phyloP scores from a whole-genome alignment of 2,329 filamentous ascomycete genomes.

The Xylariaceae sp. region DNA sequence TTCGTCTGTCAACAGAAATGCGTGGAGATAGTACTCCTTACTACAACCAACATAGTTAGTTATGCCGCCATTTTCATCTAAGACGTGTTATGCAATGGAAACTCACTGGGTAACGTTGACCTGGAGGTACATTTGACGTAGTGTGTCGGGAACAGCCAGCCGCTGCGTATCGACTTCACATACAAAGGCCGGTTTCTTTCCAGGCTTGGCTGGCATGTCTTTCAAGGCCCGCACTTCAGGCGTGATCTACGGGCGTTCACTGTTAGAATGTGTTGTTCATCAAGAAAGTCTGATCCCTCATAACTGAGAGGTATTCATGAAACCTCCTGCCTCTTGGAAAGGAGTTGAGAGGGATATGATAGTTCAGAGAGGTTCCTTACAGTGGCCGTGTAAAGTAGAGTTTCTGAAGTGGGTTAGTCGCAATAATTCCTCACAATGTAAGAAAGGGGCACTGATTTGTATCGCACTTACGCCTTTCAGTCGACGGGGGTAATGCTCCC shows the following conservation, averaged over 20 bases:
- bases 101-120: conserved; percentile 80
- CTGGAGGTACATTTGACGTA: conserved; percentile 81
- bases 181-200: conserved; percentile 75
- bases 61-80: background rate
- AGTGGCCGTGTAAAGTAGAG: conserved; percentile 91
- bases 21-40: conserved; percentile 83
- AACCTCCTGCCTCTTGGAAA: background rate
- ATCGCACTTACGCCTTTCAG: conserved; percentile 53
- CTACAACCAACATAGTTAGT: background rate
- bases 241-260: conserved; percentile 52
- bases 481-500: conserved; percentile 70
- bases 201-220: conserved; percentile 64
- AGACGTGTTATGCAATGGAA: background rate
- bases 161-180: conserved; percentile 78
- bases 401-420: conserved; percentile 45
- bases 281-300: too few species aligned
- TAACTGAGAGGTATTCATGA: too few species aligned
- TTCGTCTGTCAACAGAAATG: conserved; percentile 72
- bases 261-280: too few species aligned
- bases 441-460: background rate
- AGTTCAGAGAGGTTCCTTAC: background rate
- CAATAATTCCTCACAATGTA: too few species aligned
- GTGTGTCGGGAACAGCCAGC: conserved; percentile 73
- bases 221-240: conserved; percentile 86
- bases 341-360: background rate